Base-by-base conservation (phyloP, 202 grass and related monocot genomes). In the Bolboschoenoplectus hybrid region DNA sequence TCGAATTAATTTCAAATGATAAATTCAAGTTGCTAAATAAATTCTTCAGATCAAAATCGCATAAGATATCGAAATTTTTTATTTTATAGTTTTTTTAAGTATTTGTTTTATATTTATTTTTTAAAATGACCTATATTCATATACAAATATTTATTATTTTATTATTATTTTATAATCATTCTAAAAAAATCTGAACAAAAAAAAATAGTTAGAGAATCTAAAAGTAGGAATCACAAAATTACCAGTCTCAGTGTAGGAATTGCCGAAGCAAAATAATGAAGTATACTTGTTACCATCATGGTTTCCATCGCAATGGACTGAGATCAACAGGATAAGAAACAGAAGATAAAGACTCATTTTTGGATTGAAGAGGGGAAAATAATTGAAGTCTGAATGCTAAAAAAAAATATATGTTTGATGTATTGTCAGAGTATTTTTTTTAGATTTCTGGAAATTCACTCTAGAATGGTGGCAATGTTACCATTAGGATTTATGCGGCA, bases 191-290 rank as follows among this genome's bases (percentile, higher is more conserved):
- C 26, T 26, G 26, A 26, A 26, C 26, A 26, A 26, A 26, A 26
- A 26, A 26, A 26, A 26, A 26, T 26, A 26, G 26, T 26, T 26
- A 26, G 26, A 26, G 26, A 26, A 26, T 26, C 26, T 26, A 26
- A 26, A 26, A 26, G 0, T 26, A 26, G 26, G 80, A 52, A 97
- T 88, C 14, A 66, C 13, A 50, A 19, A 65, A 80, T 97, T 97
- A 66, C 95, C 95, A 20, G 92, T 92, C 86, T 97, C 95, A 5
- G 91, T 88, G 39, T 93, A 91, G 70, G 95, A 97, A 87, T 97
- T 83, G 46, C 95, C 95, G 70, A 95, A 97, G 88, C 91, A 89
- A 88, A 95, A 97, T 84, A 97, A 88, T 14, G 95, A 89, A 53
- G 85, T 89, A 77, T 97, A 97, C 69, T 91, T 92, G 82, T 86